A percentile compares a stretch with the other conserved stretches of the same genome.
These are phyloP conservation scores for Ceratocystis cacaofunesta DNA, from an alignment of 2,329 filamentous ascomycete species.

Conservation along the genomic window DNA sequence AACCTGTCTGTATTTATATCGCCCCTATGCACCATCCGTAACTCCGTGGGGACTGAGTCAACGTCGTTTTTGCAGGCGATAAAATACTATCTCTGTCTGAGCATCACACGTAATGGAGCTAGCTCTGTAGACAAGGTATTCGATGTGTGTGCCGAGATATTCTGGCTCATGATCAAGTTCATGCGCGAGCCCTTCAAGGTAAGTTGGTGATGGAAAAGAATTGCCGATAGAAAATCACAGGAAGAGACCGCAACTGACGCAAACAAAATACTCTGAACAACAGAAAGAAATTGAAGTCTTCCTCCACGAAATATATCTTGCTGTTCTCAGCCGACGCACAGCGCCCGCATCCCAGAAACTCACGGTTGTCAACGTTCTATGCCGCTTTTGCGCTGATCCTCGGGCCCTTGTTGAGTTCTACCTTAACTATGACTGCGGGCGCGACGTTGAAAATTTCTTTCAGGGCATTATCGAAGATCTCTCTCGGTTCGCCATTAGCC, in stretches of 20 bases:
- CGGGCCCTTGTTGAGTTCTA: conserved; percentile 87
- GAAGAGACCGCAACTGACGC: too few species aligned
- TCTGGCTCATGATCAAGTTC: conserved; percentile 92
- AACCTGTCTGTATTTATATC: conserved; percentile 84
- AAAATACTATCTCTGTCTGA: conserved; percentile 92
- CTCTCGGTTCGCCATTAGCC: conserved; percentile 68
- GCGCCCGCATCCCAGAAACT: conserved; percentile 84
- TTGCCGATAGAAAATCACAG: background rate
- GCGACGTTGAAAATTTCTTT: conserved; percentile 92
- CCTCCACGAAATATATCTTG: conserved; percentile 89
- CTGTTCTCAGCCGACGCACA: conserved; percentile 74
- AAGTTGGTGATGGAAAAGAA: conserved; percentile 19
- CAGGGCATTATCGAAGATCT: conserved; percentile 89
- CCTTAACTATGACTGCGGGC: conserved; percentile 94
- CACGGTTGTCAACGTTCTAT: conserved; percentile 75
- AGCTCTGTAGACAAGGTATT: conserved; percentile 87
- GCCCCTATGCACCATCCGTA: conserved; percentile 79
- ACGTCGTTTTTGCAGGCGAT: conserved; percentile 88
- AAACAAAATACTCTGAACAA: background rate
- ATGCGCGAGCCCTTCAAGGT: conserved; percentile 90
- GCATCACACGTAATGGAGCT: conserved; percentile 84
- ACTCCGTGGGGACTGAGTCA: conserved; percentile 73
- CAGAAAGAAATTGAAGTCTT: conserved; percentile 97
- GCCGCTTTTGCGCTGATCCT: conserved; percentile 71
- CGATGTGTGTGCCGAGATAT: conserved; percentile 91